These are phyloP conservation scores for Citrus reticulata DNA, from an alignment of 345 rosid species.

Conservation along the genomic window DNA sequence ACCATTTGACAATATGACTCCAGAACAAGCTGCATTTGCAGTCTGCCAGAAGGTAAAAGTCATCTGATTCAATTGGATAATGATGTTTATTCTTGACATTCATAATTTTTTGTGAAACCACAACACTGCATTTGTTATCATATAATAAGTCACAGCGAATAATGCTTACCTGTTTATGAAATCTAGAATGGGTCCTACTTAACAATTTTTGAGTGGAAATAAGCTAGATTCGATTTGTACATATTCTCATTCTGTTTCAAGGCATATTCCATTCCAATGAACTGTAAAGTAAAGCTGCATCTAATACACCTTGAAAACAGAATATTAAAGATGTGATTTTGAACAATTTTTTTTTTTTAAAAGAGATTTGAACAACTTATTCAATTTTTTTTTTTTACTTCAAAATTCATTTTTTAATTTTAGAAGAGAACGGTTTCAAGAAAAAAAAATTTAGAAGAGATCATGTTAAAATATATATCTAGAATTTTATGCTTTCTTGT, in stretches of 20 bases:
- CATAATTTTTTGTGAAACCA: too few relatives aligned
- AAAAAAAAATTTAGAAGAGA: not conserved
- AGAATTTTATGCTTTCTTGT: not conserved
- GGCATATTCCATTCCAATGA: too few relatives aligned
- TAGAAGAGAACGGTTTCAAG: not conserved
- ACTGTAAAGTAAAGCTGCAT: not conserved
- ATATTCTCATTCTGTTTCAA: not conserved
- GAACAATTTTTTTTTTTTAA: too few relatives aligned
- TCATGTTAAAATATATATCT: not conserved
- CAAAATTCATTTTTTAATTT: not conserved
- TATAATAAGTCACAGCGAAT: not conserved
- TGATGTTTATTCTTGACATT: not conserved
- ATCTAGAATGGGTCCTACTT: not conserved
- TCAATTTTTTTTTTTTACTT: not conserved
- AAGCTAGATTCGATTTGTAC: not conserved
- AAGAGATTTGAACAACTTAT: not conserved
- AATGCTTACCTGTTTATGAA: not conserved
- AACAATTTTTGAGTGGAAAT: not conserved
- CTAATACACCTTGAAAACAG: not conserved
- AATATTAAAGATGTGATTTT: not conserved
- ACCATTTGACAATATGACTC: constrained; percentile 75
- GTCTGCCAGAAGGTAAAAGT: constrained; percentile 71
- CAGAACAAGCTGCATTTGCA: constrained; percentile 83
- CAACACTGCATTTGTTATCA: not conserved
- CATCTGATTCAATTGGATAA: not conserved